phyloP scores from a whole-genome alignment of 2,329 filamentous ascomycete species.

The Stagonosporopsis rhizophila region DNA sequence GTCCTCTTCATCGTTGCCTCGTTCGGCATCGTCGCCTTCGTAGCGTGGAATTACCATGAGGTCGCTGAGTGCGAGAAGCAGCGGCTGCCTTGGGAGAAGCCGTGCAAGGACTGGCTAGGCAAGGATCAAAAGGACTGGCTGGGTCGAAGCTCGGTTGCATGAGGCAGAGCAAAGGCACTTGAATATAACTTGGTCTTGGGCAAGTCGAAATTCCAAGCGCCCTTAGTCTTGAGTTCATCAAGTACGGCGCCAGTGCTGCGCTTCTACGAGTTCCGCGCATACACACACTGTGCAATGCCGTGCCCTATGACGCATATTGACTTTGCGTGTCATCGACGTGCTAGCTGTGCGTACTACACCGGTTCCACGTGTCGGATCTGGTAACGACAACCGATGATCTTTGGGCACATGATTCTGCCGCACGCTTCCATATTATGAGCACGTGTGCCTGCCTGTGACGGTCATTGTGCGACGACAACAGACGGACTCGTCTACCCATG shows the following conservation, averaged over 20 bases:
- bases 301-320: not conserved
- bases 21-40: slow-evolving; percentile 27
- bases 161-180: not conserved
- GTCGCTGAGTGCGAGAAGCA: slow-evolving; percentile 35
- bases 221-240: not conserved
- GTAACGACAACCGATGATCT: no score
- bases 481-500: not conserved
- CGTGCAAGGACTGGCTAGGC: slow-evolving; percentile 35
- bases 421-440: no score
- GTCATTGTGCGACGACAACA: not conserved
- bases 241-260: not conserved
- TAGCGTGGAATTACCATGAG: slow-evolving; percentile 36
- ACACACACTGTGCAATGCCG: not conserved
- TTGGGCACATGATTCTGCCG: no score
- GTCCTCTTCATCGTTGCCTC: slow-evolving; percentile 21
- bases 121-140: slow-evolving; percentile 29
- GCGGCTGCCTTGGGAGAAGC: slow-evolving; percentile 31
- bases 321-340: not conserved
- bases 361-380: no score
- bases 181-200: not conserved
- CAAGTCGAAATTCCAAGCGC: not conserved
- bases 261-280: not conserved
- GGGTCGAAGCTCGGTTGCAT: slow-evolving; percentile 12
- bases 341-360: no score
- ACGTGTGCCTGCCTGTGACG: not conserved